These are phyloP conservation scores for Austroboletus eburneus DNA, from an alignment of 768 basidiomycete species.

Conservation along the genomic window DNA sequence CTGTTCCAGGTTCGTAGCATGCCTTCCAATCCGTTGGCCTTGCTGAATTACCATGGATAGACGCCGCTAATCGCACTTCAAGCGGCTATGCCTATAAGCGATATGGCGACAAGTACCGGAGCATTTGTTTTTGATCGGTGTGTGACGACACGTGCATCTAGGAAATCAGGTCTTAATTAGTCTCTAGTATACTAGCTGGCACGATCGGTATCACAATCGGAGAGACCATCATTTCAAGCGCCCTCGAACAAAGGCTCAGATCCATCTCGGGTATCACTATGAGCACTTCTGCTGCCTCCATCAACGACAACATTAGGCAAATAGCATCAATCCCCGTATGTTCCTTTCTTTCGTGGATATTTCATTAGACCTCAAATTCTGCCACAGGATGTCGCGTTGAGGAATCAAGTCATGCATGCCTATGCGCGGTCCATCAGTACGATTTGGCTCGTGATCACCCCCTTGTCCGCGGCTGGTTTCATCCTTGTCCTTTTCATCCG, in stretches of 20 bases:
- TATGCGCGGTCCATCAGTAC: constrained; percentile 34
- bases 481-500: constrained; percentile 32
- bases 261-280: constrained; percentile 25
- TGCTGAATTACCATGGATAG: constrained; percentile 5
- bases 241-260: constrained; percentile 24
- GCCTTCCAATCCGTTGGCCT: not conserved
- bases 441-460: constrained; percentile 38
- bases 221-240: constrained; percentile 64
- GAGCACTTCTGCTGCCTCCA: constrained; percentile 39
- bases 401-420: constrained; percentile 32
- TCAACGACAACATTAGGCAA: constrained; percentile 44
- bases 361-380: not conserved
- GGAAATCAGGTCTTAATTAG: not conserved
- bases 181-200: constrained; percentile 58
- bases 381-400: constrained; percentile 27
- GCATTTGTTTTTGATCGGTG: constrained; percentile 32
- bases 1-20: constrained; percentile 29
- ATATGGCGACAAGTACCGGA: constrained; percentile 41
- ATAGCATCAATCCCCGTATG: constrained; percentile 35
- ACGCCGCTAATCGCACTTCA: constrained; percentile 36
- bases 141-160: constrained; percentile 4
- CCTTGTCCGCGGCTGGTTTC: constrained; percentile 29
- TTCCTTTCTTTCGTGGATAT: not conserved
- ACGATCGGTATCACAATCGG: constrained; percentile 73
- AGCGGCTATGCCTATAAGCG: constrained; percentile 42